These are phyloP conservation scores for Hemisphaericaspora lyxosophila DNA, from an alignment of 1,139 yeast species.

Conservation along the genomic window DNA sequence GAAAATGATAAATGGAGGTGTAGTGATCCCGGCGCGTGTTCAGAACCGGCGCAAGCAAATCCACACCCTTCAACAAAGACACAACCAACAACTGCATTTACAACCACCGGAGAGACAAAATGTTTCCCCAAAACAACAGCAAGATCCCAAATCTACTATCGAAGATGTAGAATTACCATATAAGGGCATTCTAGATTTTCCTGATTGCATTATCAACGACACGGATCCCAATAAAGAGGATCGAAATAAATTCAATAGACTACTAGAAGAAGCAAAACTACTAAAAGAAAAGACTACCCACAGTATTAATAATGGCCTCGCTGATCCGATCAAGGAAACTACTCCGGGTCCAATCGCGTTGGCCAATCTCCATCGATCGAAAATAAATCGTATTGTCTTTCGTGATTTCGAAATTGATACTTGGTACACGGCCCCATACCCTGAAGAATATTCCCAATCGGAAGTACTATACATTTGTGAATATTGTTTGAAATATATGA, in stretches of 20 bases:
- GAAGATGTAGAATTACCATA: conserved; percentile 52
- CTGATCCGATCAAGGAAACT: conserved; percentile 12
- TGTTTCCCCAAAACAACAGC: background rate
- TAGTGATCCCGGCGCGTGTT: background rate
- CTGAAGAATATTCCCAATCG: conserved; percentile 75
- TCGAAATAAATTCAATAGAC: conserved; percentile 44
- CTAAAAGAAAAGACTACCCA: conserved; percentile 14
- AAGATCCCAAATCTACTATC: background rate
- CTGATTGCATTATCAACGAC: conserved; percentile 58
- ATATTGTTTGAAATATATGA: conserved; percentile 79
- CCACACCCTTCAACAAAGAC: conserved; percentile 1
- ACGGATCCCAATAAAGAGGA: conserved; percentile 61
- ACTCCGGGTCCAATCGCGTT: conserved; percentile 18
- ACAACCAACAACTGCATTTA: conserved; percentile 1
- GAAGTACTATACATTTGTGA: conserved; percentile 75
- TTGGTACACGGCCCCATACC: conserved; percentile 94
- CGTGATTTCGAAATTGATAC: conserved; percentile 76
- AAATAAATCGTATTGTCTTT: conserved; percentile 59
- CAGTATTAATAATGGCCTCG: background rate
- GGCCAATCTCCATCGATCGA: conserved; percentile 18
- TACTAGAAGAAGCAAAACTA: conserved; percentile 25
- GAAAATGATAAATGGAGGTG: background rate
- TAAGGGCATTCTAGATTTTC: conserved; percentile 59
- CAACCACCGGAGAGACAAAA: background rate
- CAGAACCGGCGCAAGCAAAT: background rate